Evolutionary conservation across 805 yeast genomes (phyloP), one percentile per base, ranked within the genome.

Genomic region (Candida golubevii): DNA sequence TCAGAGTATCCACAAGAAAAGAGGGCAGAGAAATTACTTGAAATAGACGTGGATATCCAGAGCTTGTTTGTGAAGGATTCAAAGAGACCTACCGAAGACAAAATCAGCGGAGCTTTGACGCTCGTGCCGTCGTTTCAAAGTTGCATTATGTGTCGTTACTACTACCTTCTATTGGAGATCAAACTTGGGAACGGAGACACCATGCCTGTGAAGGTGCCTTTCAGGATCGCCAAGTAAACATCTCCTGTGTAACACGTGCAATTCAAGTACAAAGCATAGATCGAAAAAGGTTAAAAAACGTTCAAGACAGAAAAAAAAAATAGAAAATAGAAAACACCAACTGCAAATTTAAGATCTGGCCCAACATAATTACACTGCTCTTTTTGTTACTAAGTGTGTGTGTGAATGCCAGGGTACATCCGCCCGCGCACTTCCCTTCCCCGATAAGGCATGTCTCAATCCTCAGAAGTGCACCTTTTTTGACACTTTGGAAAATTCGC

Each of bases 121-220:
- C 41, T 62, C 26, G 62, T 62, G 12, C 66, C 66, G 9, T 51
- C 56, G 11, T 61, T 60, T 45, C 65, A 62, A 42, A 59, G 62
- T 33, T 61, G 66, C 38, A 54, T 61, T 14, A 44, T 60, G 33
- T 62, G 63, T 15, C 52, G 66, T 8, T 53, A 52, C 44, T 62
- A 62, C 53, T 61, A 54, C 45, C 39, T 57, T 18, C 42, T 41
- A 30, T 45, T 59, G 10, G 46, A 48, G 12, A 47, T 59, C 14
- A 51, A 50, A 49, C 46, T 59, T 13, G 49, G 47, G 35, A 57
- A 56, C 35, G 50, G 51, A 9, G 63, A 59, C 13, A 39, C 40
- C 28, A 39, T 54, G 26, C 49, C 50, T 6, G 37, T 57, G 37
- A 57, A 58, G 44, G 51, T 59, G 10, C 58, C 62, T 6, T 36